These are phyloP conservation scores for Boletus vinaceobasis DNA, from an alignment of 768 basidiomycete species.

Conservation along the genomic window DNA sequence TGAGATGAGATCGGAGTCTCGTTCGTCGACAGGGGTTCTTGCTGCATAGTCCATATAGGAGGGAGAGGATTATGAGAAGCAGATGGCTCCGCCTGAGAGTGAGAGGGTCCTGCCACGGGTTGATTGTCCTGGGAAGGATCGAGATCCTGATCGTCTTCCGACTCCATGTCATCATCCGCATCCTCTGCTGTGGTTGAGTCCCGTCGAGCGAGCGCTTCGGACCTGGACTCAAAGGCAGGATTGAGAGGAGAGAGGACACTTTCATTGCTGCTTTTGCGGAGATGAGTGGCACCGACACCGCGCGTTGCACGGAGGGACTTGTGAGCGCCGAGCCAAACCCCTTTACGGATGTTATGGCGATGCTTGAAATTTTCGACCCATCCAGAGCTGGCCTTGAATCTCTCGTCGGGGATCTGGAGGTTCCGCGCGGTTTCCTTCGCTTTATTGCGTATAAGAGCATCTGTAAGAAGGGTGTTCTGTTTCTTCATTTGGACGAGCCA, in stretches of 20 bases:
- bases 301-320: constrained; percentile 32
- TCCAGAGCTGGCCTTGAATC: constrained; percentile 88
- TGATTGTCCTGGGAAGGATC: constrained; percentile 25
- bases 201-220: constrained; percentile 27
- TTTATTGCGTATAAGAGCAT: constrained; percentile 58
- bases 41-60: constrained; percentile 33
- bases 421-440: constrained; percentile 63
- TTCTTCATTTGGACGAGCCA: constrained; percentile 59
- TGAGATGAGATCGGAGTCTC: constrained; percentile 32
- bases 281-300: constrained; percentile 29
- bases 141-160: constrained; percentile 33
- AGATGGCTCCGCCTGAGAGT: constrained; percentile 25
- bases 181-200: constrained; percentile 31
- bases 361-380: constrained; percentile 94
- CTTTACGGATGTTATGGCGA: constrained; percentile 71
- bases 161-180: constrained; percentile 35
- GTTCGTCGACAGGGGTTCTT: constrained; percentile 26
- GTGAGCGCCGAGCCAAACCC: constrained; percentile 49
- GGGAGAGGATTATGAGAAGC: constrained; percentile 31
- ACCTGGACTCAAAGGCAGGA: constrained; percentile 36
- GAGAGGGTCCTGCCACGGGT: constrained; percentile 27
- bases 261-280: constrained; percentile 37
- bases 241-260: constrained; percentile 39
- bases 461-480: constrained; percentile 51
- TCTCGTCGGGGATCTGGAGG: constrained; percentile 58